Conservation (phyloP, 441 rosid genomes). For the Pelargonium citronellum region DNA sequence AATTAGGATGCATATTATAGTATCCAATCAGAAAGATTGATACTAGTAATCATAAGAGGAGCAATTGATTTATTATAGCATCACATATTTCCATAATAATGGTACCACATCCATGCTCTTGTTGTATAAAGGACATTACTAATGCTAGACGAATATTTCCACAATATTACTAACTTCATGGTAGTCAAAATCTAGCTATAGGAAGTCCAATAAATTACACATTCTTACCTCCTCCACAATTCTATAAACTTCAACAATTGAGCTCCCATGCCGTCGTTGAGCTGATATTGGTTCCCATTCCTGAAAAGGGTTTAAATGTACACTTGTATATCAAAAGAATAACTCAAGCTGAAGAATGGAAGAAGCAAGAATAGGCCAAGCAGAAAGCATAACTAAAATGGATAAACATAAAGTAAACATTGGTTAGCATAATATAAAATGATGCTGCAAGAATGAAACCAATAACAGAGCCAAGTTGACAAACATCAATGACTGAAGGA, state of each 20-base stretch:
- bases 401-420: background rate
- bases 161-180: slow-evolving; percentile 3
- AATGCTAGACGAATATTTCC: background rate
- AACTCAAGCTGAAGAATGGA: background rate
- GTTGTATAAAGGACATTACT: background rate
- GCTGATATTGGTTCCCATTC: slow-evolving; percentile 93
- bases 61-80: slow-evolving; percentile 1
- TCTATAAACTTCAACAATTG: slow-evolving; percentile 92
- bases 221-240: slow-evolving; percentile 87
- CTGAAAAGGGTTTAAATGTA: slow-evolving; percentile 35
- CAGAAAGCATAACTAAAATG: background rate
- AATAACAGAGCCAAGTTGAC: background rate
- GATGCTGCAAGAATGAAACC: background rate
- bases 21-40: background rate
- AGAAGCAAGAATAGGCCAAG: slow-evolving; percentile 2
- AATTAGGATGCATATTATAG: background rate
- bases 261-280: slow-evolving; percentile 91
- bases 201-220: background rate
- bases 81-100: background rate
- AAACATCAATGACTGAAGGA: background rate
- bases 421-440: background rate
- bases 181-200: background rate
- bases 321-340: background rate
- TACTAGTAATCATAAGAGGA: background rate
- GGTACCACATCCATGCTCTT: background rate